phyloP scores from a whole-genome alignment of 768 basidiomycete genomes.

The Mycena vitilis region DNA sequence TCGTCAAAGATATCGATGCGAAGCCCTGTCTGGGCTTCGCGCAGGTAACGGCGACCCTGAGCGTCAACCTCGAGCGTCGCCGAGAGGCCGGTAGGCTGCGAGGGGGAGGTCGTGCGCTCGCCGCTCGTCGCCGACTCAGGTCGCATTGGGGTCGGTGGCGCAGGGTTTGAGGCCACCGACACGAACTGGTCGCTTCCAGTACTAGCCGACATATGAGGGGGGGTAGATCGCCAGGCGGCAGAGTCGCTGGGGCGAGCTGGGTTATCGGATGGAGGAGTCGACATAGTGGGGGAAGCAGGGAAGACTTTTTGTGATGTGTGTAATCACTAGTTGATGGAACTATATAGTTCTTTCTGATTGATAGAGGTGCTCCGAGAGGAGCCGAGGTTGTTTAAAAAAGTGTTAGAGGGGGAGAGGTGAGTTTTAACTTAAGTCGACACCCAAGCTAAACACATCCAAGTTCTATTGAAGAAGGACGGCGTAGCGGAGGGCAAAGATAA shows the following conservation, averaged over 20 bases:
- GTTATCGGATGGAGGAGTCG: too few species aligned
- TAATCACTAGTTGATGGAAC: background rate
- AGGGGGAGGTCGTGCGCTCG: background rate
- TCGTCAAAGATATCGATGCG: too few species aligned
- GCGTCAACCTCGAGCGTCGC: background rate
- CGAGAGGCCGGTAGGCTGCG: background rate
- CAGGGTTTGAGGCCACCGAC: background rate
- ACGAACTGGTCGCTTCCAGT: too few species aligned
- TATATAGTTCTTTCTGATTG: background rate
- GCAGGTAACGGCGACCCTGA: background rate
- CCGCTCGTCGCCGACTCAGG: background rate
- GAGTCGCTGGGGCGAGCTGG: too few species aligned
- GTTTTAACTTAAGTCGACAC: constrained; percentile 2
- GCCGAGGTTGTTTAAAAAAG: constrained; percentile 9
- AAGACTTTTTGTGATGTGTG: background rate
- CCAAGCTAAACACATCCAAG: background rate
- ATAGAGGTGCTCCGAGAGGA: constrained; percentile 1
- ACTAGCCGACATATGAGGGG: background rate
- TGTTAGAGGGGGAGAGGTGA: background rate
- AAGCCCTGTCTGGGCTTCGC: background rate
- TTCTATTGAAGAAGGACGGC: constrained; percentile 3
- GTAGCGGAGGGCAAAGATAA: constrained; percentile 5
- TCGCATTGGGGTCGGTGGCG: background rate
- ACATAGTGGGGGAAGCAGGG: background rate
- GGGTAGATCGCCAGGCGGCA: too few species aligned